Percentiles rank a stretch among this genome's conserved stretches.
These are phyloP conservation scores for Picochlorum sp. DNA, from an alignment of 139 green algal species.

Conservation along the genomic window DNA sequence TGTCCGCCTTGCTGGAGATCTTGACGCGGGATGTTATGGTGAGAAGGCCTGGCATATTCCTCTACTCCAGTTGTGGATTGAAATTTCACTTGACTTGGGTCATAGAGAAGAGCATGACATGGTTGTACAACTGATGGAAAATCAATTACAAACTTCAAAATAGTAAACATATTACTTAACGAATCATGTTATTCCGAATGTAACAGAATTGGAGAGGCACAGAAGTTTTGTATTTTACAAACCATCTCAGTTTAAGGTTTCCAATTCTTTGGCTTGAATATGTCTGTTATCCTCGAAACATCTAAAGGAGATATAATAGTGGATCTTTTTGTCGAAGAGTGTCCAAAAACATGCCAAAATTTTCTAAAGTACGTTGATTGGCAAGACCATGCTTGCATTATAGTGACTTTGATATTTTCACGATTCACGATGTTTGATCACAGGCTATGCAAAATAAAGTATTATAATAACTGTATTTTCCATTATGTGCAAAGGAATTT, in stretches of 20 bases:
- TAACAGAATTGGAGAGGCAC: neutral
- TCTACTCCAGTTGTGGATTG: neutral
- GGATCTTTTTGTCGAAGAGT: constrained; percentile 79
- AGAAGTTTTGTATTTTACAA: neutral
- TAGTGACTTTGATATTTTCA: neutral
- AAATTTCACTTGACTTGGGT: neutral
- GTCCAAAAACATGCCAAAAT: constrained; percentile 68
- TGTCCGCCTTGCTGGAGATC: neutral
- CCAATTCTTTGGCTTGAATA: constrained; percentile 27
- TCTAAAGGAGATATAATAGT: constrained; percentile 87
- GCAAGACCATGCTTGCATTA: neutral
- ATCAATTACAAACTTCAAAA: neutral
- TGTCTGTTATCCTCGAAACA: constrained; percentile 94
- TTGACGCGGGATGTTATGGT: too few species aligned
- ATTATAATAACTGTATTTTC: constrained; percentile 89
- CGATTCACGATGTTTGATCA: neutral
- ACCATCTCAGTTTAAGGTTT: too few species aligned
- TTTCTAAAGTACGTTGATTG: constrained; percentile 70
- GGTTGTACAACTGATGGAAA: neutral
- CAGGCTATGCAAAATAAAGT: constrained; percentile 69
- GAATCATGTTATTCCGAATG: neutral
- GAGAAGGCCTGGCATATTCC: neutral
- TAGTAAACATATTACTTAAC: neutral
- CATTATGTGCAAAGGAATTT: constrained; percentile 82
- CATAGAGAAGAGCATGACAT: neutral